Evolutionary conservation across 768 basidiomycete genomes (phyloP).

Genomic region (Amanita rubescens): DNA sequence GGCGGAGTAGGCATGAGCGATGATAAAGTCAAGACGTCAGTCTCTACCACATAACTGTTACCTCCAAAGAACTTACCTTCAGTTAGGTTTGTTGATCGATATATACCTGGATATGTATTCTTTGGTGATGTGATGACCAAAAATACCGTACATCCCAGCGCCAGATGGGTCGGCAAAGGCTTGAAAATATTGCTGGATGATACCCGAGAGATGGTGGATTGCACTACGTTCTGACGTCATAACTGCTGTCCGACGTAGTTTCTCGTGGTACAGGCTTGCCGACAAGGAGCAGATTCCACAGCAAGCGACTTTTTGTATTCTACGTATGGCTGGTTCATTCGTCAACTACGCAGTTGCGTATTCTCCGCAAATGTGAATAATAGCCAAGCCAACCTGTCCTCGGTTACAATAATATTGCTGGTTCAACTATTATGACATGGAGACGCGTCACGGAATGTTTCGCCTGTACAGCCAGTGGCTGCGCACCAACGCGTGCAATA

Average conservation of each 20-base stretch:
- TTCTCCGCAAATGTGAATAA: too few species aligned
- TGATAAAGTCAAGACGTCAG: slow-evolving; percentile 54
- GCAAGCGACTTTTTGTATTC: too few species aligned
- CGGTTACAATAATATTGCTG: background rate
- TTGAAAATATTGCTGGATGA: slow-evolving; percentile 50
- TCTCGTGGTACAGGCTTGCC: too few species aligned
- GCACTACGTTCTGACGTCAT: slow-evolving; percentile 30
- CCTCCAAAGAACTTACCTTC: background rate
- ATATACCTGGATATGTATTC: slow-evolving; percentile 91
- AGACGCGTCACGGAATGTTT: background rate
- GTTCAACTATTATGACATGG: background rate
- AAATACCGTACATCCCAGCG: slow-evolving; percentile 1
- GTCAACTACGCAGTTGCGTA: background rate
- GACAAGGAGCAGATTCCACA: too few species aligned
- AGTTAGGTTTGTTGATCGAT: slow-evolving; percentile 79
- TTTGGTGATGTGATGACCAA: slow-evolving; percentile 41
- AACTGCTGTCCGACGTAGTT: too few species aligned
- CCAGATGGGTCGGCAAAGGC: slow-evolving; percentile 33
- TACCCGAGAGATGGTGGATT: slow-evolving; percentile 38
- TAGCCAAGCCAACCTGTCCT: background rate
- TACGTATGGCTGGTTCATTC: too few species aligned
- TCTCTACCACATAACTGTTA: slow-evolving; percentile 22
- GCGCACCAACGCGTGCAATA: background rate
- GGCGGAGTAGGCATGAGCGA: slow-evolving; percentile 90
- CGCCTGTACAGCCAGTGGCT: background rate